Evolutionary conservation across 202 grass and related monocot genomes (phyloP).

Genomic region (Panicum hallii): DNA sequence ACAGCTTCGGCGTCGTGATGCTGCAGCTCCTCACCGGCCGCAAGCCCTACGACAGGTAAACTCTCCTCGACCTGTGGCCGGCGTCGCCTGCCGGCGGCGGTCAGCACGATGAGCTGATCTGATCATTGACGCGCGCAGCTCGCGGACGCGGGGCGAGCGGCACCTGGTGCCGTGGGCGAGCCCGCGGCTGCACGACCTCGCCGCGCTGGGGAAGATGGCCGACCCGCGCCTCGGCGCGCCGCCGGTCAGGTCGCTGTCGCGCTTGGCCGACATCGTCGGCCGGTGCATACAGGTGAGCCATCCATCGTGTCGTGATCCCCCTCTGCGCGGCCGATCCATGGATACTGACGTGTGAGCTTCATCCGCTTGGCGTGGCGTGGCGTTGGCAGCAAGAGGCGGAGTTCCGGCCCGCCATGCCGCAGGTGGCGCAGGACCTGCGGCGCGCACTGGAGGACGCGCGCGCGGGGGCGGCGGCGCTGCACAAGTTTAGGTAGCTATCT

Average conservation of each 20-base stretch:
- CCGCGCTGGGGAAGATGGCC: slow-evolving; percentile 66
- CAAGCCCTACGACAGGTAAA: slow-evolving; percentile 67
- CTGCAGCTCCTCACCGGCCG: slow-evolving; percentile 87
- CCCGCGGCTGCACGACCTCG: slow-evolving; percentile 76
- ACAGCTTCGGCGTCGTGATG: slow-evolving; percentile 85
- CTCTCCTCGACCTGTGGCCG: too few relatives aligned
- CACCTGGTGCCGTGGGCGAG: slow-evolving; percentile 69
- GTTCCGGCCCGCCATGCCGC: slow-evolving; percentile 68
- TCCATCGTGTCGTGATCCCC: not conserved
- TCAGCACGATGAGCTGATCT: not conserved
- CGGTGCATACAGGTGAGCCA: slow-evolving; percentile 68
- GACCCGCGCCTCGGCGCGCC: slow-evolving; percentile 53
- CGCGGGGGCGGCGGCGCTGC: not conserved
- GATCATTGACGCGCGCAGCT: not conserved
- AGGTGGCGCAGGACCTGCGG: slow-evolving; percentile 75
- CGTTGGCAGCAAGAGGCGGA: slow-evolving; percentile 61
- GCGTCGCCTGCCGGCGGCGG: not conserved
- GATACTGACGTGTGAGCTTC: not conserved
- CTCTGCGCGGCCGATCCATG: not conserved
- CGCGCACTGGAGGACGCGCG: slow-evolving; percentile 47
- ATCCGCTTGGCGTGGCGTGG: not conserved
- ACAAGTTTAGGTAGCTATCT: not conserved
- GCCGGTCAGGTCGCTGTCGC: slow-evolving; percentile 74
- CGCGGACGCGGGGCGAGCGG: slow-evolving; percentile 53
- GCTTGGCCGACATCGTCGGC: slow-evolving; percentile 78